These are phyloP conservation scores for Trichoderma sp. DNA, from an alignment of 2,329 filamentous ascomycete species.

Conservation along the genomic window DNA sequence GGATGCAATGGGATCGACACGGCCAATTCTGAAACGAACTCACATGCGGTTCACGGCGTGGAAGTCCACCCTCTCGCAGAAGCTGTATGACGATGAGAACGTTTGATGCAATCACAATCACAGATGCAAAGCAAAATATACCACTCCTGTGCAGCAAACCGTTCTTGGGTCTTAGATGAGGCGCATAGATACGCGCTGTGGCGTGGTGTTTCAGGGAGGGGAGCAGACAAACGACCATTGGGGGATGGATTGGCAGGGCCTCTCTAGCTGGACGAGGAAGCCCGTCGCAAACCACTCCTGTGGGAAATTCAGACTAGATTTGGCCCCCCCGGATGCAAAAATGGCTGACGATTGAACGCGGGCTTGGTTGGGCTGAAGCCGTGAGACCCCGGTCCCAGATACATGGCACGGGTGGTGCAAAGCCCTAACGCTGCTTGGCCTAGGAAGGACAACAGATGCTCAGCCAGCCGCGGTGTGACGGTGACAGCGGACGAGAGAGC, in stretches of 20 bases:
- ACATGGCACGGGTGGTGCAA: conserved; percentile 21
- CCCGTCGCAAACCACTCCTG: conserved; percentile 2
- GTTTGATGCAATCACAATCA: background rate
- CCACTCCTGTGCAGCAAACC: background rate
- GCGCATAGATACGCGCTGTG: background rate
- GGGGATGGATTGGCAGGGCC: background rate
- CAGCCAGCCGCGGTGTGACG: conserved; percentile 24
- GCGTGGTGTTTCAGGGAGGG: background rate
- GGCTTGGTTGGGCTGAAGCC: conserved; percentile 22
- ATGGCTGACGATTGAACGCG: conserved; percentile 18
- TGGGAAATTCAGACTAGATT: conserved; percentile 4
- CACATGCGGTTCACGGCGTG: background rate
- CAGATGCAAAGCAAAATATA: background rate
- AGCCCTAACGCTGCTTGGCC: conserved; percentile 8
- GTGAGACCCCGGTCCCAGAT: conserved; percentile 21
- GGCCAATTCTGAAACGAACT: background rate
- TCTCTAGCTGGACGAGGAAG: background rate
- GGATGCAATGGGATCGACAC: background rate
- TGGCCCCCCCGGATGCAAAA: conserved; percentile 10
- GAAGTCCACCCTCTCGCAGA: background rate
- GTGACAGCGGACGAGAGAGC: background rate
- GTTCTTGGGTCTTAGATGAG: background rate
- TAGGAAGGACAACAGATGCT: conserved; percentile 19
- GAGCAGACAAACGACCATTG: background rate
- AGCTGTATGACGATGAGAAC: background rate